phyloP scores from a whole-genome alignment of 2,329 filamentous ascomycete species.

The Neurospora sp. region DNA sequence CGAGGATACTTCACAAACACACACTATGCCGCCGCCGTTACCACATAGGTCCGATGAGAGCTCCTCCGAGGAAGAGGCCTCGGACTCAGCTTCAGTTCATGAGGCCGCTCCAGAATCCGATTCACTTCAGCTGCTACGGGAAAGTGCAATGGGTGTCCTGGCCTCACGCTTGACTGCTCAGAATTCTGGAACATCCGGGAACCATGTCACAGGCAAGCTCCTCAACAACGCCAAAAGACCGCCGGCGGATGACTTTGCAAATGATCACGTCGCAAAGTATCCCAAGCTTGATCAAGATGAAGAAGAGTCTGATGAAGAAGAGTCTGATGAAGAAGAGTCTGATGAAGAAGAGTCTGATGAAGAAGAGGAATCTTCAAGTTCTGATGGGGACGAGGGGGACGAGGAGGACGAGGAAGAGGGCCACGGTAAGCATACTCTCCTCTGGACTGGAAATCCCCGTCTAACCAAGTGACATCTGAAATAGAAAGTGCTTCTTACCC shows the following conservation, averaged over 20 bases:
- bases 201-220: slow-evolving; percentile 1
- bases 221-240: slow-evolving; percentile 1
- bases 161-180: background rate
- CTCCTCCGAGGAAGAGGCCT: background rate
- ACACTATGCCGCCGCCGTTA: background rate
- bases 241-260: background rate
- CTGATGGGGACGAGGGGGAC: background rate
- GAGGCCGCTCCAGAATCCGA: background rate
- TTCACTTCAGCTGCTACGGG: background rate
- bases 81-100: background rate
- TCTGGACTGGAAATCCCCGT: background rate
- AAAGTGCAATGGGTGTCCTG: background rate
- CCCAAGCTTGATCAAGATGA: background rate
- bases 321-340: background rate
- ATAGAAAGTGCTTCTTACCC: background rate
- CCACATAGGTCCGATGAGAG: background rate
- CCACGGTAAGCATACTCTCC: background rate
- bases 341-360: background rate
- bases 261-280: background rate
- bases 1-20: background rate
- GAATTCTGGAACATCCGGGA: background rate
- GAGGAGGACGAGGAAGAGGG: background rate
- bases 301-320: background rate
- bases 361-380: background rate
- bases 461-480: background rate